These are phyloP conservation scores for Rossbeevera mucosa DNA, from an alignment of 768 basidiomycete genomes.

Conservation along the genomic window DNA sequence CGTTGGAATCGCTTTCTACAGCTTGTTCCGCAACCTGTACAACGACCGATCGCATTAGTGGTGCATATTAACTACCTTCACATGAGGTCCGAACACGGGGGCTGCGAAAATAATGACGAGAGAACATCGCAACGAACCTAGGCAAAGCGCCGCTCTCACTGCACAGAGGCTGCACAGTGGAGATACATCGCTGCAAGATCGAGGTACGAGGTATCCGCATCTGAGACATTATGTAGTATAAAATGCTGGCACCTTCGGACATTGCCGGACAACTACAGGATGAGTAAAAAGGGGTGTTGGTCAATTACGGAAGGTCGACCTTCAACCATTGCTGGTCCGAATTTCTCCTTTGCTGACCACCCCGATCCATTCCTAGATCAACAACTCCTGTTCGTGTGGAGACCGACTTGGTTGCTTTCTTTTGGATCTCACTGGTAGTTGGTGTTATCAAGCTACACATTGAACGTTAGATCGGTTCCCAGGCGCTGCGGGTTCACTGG, in stretches of 20 bases:
- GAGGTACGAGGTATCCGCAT: background rate
- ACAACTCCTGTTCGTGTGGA: background rate
- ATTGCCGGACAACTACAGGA: background rate
- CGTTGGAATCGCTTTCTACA: no score
- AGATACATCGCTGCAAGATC: background rate
- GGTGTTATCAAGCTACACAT: background rate
- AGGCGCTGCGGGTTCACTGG: slow-evolving; percentile 16
- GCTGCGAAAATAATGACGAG: no score
- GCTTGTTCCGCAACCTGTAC: no score
- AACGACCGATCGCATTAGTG: no score
- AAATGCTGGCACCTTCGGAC: background rate
- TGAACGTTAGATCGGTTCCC: background rate
- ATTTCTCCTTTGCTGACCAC: slow-evolving; percentile 2
- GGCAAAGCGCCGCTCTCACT: background rate
- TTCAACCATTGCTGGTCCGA: slow-evolving; percentile 3
- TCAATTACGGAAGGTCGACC: slow-evolving; percentile 8
- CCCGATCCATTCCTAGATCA: background rate
- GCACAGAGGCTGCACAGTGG: background rate
- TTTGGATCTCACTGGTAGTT: background rate
- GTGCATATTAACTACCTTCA: no score
- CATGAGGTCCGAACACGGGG: no score
- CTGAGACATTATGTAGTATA: background rate
- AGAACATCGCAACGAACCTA: background rate
- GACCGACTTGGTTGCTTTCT: background rate
- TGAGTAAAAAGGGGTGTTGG: slow-evolving; percentile 13